Evolutionary conservation across 148 eudicot species (phyloP), one percentile per base, ranked within the genome.

Genomic region (Agrostemma githago): DNA sequence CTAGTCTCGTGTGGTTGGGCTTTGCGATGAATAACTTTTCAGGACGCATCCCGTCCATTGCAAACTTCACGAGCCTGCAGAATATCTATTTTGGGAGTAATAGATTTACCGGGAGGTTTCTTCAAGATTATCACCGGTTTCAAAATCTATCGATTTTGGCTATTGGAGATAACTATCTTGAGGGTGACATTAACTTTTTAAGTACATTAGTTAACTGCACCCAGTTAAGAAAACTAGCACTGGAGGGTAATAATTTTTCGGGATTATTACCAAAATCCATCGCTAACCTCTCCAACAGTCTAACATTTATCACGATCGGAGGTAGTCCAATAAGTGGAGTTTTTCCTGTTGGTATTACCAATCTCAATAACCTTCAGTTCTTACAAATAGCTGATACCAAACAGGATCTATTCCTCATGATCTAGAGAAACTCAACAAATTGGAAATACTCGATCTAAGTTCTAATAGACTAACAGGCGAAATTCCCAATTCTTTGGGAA

Each of bases 401-500:
- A 56, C 44, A 2, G 77, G 78, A 62, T n/a, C 67, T 4, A 70
- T 83, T 48, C 85, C 85, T 0, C 38, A 34, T 40, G 44, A 60
- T 4, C 17, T 83, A 41, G 80, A 80, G 12, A 79, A 63, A 39
- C 72, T 83, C 8, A 15, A 66, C 26, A 76, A 53, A 16, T 51
- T 87, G 41, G 62, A 19, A 12, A 0, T 3, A 1, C 60, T 85
- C 21, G 11, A 41, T n/a, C 9, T 83, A 1, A 8, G 37, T 5
- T 7, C 10, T 9, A 84, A 85, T 26, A 73, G 40, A 15, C 66
- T 87, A 20, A 68, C 78, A 6, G 88, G 85, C 15, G 14, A 43
- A 4, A 72, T 85, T 44, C 88, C 90, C 1, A 2, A 9, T 3
- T 79, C 78, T n/a, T 3, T 84, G 3, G 76, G 68, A n/a, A 81